Conservation (phyloP, 257 asterid genomes). For the Solanum rostratum region DNA sequence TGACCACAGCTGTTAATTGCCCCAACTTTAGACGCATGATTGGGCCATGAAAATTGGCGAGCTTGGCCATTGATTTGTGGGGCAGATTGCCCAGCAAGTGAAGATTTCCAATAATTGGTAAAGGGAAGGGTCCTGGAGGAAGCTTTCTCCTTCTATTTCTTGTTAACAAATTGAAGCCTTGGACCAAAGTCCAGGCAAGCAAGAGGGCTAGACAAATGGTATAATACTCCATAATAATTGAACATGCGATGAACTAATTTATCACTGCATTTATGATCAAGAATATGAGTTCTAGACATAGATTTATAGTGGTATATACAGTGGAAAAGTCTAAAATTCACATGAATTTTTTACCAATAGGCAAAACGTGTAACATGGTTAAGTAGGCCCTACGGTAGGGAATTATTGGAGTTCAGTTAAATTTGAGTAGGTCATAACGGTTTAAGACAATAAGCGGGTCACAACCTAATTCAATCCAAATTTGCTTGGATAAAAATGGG, state of each 20-base stretch:
- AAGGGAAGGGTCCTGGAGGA: constrained; percentile 39
- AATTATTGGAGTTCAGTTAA: no score
- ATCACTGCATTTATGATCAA: background rate
- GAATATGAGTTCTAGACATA: background rate
- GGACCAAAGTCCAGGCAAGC: constrained; percentile 15
- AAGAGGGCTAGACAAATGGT: constrained; percentile 27
- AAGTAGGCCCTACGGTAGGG: no score
- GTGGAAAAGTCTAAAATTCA: background rate
- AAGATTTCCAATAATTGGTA: constrained; percentile 67
- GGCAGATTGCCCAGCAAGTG: constrained; percentile 58
- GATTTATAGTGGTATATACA: background rate
- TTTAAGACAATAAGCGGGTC: no score
- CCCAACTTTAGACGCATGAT: constrained; percentile 62
- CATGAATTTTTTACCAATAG: background rate
- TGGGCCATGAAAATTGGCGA: constrained; percentile 53
- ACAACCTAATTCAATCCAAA: no score
- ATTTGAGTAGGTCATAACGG: no score
- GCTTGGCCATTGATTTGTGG: constrained; percentile 47
- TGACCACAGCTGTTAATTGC: constrained; percentile 31
- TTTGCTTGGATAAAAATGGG: no score
- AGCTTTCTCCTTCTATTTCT: background rate
- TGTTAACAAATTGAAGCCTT: background rate
- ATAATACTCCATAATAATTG: constrained; percentile 1
- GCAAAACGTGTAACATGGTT: no score
- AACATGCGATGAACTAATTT: background rate